These are phyloP conservation scores for Leishmania guyanensis DNA, from an alignment of 208 protist genomes.

Conservation along the genomic window DNA sequence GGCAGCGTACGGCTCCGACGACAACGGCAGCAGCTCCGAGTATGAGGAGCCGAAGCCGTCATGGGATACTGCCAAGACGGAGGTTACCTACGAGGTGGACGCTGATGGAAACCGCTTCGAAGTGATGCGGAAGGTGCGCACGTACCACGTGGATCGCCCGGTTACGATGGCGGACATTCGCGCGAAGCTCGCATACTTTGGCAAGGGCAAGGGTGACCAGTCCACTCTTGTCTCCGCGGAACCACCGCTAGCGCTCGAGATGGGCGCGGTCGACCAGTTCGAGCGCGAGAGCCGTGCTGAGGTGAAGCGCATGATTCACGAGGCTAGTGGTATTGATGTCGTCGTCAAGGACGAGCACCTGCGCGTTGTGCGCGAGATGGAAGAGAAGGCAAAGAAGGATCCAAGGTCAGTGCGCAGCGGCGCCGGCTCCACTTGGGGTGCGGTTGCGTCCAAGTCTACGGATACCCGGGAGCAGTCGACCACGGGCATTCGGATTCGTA, in stretches of 20 bases:
- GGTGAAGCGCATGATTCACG: slow-evolving; percentile 75
- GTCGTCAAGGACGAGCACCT: slow-evolving; percentile 68
- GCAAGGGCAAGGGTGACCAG: slow-evolving; percentile 48
- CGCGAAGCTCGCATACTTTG: slow-evolving; percentile 53
- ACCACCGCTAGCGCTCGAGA: slow-evolving; percentile 74
- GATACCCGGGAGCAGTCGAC: slow-evolving; percentile 42
- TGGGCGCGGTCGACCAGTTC: slow-evolving; percentile 73
- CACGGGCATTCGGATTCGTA: slow-evolving; percentile 75
- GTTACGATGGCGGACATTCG: slow-evolving; percentile 58
- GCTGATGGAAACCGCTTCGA: slow-evolving; percentile 63
- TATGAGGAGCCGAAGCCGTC: slow-evolving; percentile 39
- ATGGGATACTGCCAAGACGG: slow-evolving; percentile 76
- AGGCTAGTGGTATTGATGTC: slow-evolving; percentile 51
- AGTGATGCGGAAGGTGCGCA: slow-evolving; percentile 69
- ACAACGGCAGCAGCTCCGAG: slow-evolving; percentile 30
- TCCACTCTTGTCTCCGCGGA: slow-evolving; percentile 55
- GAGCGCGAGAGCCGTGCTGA: slow-evolving; percentile 75
- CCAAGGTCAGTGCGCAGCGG: slow-evolving; percentile 11
- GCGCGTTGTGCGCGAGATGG: slow-evolving; percentile 38
- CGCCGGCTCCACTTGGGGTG: slow-evolving; percentile 53
- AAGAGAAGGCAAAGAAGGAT: slow-evolving; percentile 56
- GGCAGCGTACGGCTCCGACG: slow-evolving; percentile 33
- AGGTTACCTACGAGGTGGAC: slow-evolving; percentile 42
- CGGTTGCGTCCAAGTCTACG: slow-evolving; percentile 31
- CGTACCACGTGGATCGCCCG: slow-evolving; percentile 60